Percentiles rank a stretch among this genome's conserved stretches.
phyloP scores from a whole-genome alignment of 2,329 filamentous ascomycete species.

The Didymella pinodella region DNA sequence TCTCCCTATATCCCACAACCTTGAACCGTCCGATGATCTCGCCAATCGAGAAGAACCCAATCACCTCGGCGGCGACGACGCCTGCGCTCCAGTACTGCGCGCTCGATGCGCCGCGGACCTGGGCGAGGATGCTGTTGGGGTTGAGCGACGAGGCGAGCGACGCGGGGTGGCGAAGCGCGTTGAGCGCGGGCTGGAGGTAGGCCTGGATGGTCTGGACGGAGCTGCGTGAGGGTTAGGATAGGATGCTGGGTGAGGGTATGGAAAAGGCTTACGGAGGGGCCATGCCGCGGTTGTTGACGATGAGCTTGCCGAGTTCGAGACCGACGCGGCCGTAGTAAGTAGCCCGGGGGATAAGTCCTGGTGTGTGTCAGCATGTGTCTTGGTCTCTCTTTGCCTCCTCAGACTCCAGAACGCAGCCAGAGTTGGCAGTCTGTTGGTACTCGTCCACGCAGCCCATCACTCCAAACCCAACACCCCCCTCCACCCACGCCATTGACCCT shows the following conservation, averaged over 20 bases:
- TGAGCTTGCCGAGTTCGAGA: slow-evolving; percentile 85
- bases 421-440: not conserved
- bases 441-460: not conserved
- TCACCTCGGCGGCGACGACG: slow-evolving; percentile 81
- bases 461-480: slow-evolving; percentile 10
- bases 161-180: slow-evolving; percentile 73
- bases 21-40: slow-evolving; percentile 97
- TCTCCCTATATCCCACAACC: slow-evolving; percentile 80
- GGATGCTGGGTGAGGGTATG: not conserved
- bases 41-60: slow-evolving; percentile 97
- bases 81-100: slow-evolving; percentile 76
- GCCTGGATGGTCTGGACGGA: slow-evolving; percentile 82
- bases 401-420: no score
- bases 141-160: slow-evolving; percentile 63
- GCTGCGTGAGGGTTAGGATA: slow-evolving; percentile 58
- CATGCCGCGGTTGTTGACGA: slow-evolving; percentile 91
- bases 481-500: slow-evolving; percentile 29
- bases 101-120: slow-evolving; percentile 73
- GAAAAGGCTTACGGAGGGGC: slow-evolving; percentile 79
- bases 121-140: slow-evolving; percentile 62
- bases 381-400: not conserved
- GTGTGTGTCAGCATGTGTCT: slow-evolving; percentile 26
- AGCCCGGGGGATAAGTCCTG: slow-evolving; percentile 84
- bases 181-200: slow-evolving; percentile 80
- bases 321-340: slow-evolving; percentile 92